These are phyloP conservation scores for Xenoacremonium recifei DNA, from an alignment of 2,329 filamentous ascomycete genomes.

Conservation along the genomic window DNA sequence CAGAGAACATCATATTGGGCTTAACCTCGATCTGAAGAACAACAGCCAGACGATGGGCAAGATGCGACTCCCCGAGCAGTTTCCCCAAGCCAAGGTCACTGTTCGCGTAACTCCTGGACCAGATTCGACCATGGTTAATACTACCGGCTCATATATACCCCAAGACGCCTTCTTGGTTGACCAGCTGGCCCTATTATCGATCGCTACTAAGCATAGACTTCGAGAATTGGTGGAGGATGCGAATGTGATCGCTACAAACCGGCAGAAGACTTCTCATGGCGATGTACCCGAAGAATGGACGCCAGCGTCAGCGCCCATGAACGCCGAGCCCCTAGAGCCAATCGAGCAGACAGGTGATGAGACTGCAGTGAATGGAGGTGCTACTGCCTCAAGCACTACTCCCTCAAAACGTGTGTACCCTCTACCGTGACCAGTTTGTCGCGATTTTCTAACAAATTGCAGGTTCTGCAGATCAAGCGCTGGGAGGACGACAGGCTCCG, in stretches of 20 bases:
- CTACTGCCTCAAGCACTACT: constrained; percentile 52
- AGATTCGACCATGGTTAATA: constrained; percentile 61
- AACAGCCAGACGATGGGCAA: constrained; percentile 42
- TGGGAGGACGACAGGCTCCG: constrained; percentile 41
- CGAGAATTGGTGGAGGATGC: constrained; percentile 77
- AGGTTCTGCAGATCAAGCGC: constrained; percentile 40
- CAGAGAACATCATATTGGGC: constrained; percentile 53
- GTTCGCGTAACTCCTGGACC: constrained; percentile 56
- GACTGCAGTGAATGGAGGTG: constrained; percentile 31
- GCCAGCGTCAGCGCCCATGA: constrained; percentile 61
- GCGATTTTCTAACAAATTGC: constrained; percentile 21
- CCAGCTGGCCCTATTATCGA: constrained; percentile 77
- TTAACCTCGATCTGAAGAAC: constrained; percentile 57
- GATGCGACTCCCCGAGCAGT: constrained; percentile 49
- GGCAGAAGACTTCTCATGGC: constrained; percentile 78
- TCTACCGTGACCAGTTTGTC: too few relatives aligned
- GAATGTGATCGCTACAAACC: constrained; percentile 64
- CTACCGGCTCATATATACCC: constrained; percentile 68
- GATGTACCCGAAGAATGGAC: constrained; percentile 73
- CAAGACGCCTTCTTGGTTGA: constrained; percentile 76
- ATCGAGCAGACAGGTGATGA: constrained; percentile 19
- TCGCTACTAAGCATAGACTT: constrained; percentile 78
- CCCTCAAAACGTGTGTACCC: constrained; percentile 60
- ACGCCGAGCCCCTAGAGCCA: constrained; percentile 36
- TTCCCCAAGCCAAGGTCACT: constrained; percentile 51